Evolutionary conservation across 2,329 filamentous ascomycete genomes (phyloP).

Genomic region (Knufia fluminis): DNA sequence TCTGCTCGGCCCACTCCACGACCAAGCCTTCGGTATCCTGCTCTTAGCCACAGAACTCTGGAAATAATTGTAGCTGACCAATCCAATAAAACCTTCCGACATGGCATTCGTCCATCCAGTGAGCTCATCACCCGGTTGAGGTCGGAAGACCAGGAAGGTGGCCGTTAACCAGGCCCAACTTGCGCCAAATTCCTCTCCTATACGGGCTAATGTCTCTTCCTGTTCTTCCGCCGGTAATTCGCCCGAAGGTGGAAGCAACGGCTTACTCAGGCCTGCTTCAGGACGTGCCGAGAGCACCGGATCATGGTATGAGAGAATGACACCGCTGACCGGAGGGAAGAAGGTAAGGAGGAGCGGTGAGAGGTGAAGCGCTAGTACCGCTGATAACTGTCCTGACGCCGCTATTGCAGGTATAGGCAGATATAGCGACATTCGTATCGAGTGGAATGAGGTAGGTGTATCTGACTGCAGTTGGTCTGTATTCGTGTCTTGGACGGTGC

Average conservation of each 20-base stretch:
- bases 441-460: constrained; percentile 17
- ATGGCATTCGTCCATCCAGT: constrained; percentile 64
- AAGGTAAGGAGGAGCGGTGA: constrained; percentile 56
- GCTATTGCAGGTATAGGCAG: constrained; percentile 51
- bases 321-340: constrained; percentile 49
- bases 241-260: constrained; percentile 24
- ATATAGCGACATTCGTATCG: constrained; percentile 46
- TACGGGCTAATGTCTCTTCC: constrained; percentile 33
- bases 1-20: constrained; percentile 57
- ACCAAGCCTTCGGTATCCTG: constrained; percentile 69
- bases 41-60: constrained; percentile 75
- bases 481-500: neutral
- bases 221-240: constrained; percentile 25
- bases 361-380: constrained; percentile 52
- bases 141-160: constrained; percentile 75
- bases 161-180: constrained; percentile 82
- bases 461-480: constrained; percentile 11
- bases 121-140: constrained; percentile 61
- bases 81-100: constrained; percentile 77
- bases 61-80: constrained; percentile 85
- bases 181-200: constrained; percentile 71
- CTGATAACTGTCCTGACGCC: constrained; percentile 45
- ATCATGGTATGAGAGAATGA: constrained; percentile 27
- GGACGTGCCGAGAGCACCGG: constrained; percentile 19
- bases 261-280: constrained; percentile 33